Evolutionary conservation across 176 grass and related monocot genomes (phyloP), one percentile per base, ranked within the genome.

Genomic region (Thinopyrum elongatum): DNA sequence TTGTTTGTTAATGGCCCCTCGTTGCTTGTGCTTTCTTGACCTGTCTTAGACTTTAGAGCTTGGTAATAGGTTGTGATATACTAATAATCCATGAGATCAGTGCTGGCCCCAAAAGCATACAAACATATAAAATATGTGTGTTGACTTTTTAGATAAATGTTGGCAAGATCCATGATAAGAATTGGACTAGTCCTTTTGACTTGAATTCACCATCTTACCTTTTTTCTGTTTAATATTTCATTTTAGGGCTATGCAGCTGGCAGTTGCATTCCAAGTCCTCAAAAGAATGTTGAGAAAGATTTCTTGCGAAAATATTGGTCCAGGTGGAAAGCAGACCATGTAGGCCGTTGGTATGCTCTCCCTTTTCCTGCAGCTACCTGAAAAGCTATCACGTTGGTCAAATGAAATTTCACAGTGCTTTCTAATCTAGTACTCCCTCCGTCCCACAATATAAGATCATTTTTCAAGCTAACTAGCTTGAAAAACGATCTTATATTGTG

Each of bases 231-330:
- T 63, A 1, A 76, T 88, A 34, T 87, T 73, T 77, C 8, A 59
- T 71, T 53, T 89, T 79, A 95, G 93, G 97, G 97, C 21, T 98
- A 98, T 90, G 90, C 93, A 55, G 97, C 97, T 82, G 97, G 94
- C 74, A 92, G 90, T 88, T 93, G 93, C 73, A 98, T 98, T 88
- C 97, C 97, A 73, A 95, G 97, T 79, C 93, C 94, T 72, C 94
- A 98, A 86, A 94, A 98, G 81, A 98, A 98, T 88, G 96, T 98
- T 68, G 96, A 98, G 81, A 95, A 92, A 67, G 92, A 89, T 29
- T 95, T 98, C 86, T 80, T 98, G 82, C 92, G 80, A 47, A 98
- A 94, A 90, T 95, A 98, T 92, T 98, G 97, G 94, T 83, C 90
- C 29, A 94, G 72, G 82, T 95, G 97, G 97, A 95, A 95, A 81